A percentile compares a stretch with the other conserved stretches of the same genome.
These are phyloP conservation scores for Grigorovia transvaalensis DNA, from an alignment of 805 yeast genomes.

Conservation along the genomic window DNA sequence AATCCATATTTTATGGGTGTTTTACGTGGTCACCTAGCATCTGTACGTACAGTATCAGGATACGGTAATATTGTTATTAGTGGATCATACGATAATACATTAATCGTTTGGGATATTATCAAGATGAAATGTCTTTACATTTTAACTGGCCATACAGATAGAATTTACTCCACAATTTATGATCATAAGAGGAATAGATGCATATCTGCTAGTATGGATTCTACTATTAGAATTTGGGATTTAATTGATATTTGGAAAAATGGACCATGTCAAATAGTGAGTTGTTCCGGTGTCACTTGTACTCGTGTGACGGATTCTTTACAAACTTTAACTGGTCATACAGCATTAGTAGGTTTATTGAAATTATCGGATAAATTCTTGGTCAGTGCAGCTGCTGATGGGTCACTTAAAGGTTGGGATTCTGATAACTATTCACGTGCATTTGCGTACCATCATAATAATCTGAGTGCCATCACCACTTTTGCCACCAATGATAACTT, in stretches of 20 bases:
- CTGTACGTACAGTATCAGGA: conserved; percentile 84
- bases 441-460: conserved; percentile 57
- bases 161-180: conserved; percentile 80
- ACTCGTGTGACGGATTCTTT: conserved; percentile 29
- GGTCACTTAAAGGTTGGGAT: conserved; percentile 87
- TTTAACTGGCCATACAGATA: conserved; percentile 73
- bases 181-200: conserved; percentile 71
- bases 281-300: conserved; percentile 17
- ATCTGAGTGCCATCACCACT: conserved; percentile 87
- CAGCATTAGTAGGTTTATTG: conserved; percentile 78
- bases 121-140: conserved; percentile 64
- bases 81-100: conserved; percentile 84
- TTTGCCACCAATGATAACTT: conserved; percentile 80
- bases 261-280: conserved; percentile 19
- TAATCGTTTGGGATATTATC: conserved; percentile 84
- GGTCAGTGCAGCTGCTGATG: conserved; percentile 94
- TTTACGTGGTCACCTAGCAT: conserved; percentile 63
- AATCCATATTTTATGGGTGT: conserved; percentile 60
- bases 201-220: conserved; percentile 85
- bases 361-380: conserved; percentile 65
- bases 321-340: conserved; percentile 73
- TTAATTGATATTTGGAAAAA: conserved; percentile 58
- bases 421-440: conserved; percentile 61
- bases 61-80: conserved; percentile 73
- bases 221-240: conserved; percentile 85